Base-by-base conservation (phyloP, 805 yeast genomes). In the Metschnikowia hibisci region DNA sequence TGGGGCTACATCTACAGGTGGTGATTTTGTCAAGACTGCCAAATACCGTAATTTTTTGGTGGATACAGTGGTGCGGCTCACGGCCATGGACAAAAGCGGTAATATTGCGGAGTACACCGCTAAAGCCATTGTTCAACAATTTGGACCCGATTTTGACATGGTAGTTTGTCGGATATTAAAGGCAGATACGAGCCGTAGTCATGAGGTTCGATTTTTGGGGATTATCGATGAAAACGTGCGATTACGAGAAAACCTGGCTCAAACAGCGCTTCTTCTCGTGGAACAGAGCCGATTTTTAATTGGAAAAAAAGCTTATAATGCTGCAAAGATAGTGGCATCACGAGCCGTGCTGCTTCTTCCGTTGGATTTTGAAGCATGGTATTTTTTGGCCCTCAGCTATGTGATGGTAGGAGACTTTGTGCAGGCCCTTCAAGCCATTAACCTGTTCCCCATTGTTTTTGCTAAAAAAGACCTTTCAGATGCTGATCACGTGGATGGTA, bases 311-410 rank as follows among this genome's bases (percentile, higher is more conserved):
- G 56, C 78, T n/a, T 67, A 72, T 13, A 75, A 71, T 31, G 57
- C 77, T 33, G 95, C 96, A 0, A 58, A 78, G 13, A 62, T 69
- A 16, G 64, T 82, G 8, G 84, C 95, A 0, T 63, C 71, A 14
- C 69, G 77, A 20, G 77, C 89, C 4, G 80, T 84, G 14, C 69
- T 76, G 39, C 70, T 84, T 2, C 68, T 85, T n/a, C 96, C 96
- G 0, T 71, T 87, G 2, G 91, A 84, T 58, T 87, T 82, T 57
- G 76, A 73, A 40, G 67, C 84, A 23, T 87, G 96, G 96, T 77
- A 76, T 45, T 66, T 69, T 29, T 66, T 87, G 34, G 76, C 84
- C 4, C 68, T 80, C 47, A 75, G 80, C 28, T 81, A 87, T 53
- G 72, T 84, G 14, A 61, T 81, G 29, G 64, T 56, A 35, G 76